Base-by-base conservation (phyloP, 2,329 filamentous ascomycete genomes). In the Monosporascus ibericus region DNA sequence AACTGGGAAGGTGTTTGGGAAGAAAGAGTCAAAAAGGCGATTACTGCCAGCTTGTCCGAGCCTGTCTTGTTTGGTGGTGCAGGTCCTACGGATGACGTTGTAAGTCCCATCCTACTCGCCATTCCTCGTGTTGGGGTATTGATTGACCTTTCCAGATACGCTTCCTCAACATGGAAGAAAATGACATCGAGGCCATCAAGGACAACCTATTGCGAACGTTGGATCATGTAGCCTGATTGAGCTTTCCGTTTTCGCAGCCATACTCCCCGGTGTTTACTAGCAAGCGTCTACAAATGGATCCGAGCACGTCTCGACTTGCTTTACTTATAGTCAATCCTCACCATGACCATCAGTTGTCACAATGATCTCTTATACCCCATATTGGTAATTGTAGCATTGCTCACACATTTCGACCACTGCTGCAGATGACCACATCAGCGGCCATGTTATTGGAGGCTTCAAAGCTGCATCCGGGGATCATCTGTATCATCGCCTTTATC, bases 1-100 rank as follows among this genome's bases (percentile, higher is more conserved):
- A 95, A 95, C 65, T 97, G 92, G 92, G 90, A 96, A 63, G 92
- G 92, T 0, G 92, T 97, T 0, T 99, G 92, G 92, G 89, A 95
- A 66, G 87, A 92, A 58, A 81, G 92, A 51, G 92, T 96, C 1
- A 86, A 83, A 69, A 88, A 87, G 68, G 87, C 87, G 18, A 82
- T 96, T 44, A 81, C 86, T 48, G 78, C 81, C 9, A 95, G 90
- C 63, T 72, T 90, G 48, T 88, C 89, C 1, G 92, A 97, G 60
- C 75, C 84, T 2, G 85, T 90, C 5, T 72, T 97, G 24, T 97
- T 85, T 71, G 90, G 90, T 6, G 78, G 77, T 53, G 74, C 75
- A 5, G 77, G 78, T 44, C 72, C 72, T 17, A 70, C 80, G 9
- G 87, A 91, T 66, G 90, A 95, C 59, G 77, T 90, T 70, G 88